Evolutionary conservation across 768 basidiomycete species (phyloP).

Genomic region (Psilocybe sp.): DNA sequence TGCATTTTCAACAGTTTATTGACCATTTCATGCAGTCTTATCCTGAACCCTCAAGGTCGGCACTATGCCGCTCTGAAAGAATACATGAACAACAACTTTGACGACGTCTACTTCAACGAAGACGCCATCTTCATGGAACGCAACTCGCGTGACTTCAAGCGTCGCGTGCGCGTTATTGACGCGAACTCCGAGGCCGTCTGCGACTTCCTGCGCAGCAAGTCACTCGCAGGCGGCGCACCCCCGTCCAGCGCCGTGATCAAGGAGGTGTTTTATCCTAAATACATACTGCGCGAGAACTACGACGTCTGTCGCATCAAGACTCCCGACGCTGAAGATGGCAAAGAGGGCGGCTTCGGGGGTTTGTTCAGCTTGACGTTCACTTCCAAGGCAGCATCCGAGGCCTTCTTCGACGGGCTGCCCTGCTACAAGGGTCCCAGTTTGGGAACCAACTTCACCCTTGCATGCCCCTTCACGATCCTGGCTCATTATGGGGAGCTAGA

Average conservation of each 20-base stretch:
- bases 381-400: slow-evolving; percentile 57
- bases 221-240: slow-evolving; percentile 35
- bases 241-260: slow-evolving; percentile 53
- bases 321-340: slow-evolving; percentile 30
- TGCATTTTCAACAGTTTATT: not conserved
- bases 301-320: slow-evolving; percentile 56
- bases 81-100: slow-evolving; percentile 56
- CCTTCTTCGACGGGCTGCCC: slow-evolving; percentile 82
- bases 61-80: slow-evolving; percentile 68
- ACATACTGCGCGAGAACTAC: slow-evolving; percentile 69
- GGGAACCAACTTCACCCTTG: slow-evolving; percentile 95
- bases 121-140: slow-evolving; percentile 97
- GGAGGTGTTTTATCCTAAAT: slow-evolving; percentile 90
- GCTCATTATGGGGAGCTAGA: slow-evolving; percentile 88
- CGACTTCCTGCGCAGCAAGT: slow-evolving; percentile 67
- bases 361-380: slow-evolving; percentile 88
- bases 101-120: slow-evolving; percentile 86
- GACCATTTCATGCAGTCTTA: slow-evolving; percentile 50
- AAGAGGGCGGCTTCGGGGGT: slow-evolving; percentile 71
- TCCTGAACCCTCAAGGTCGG: slow-evolving; percentile 76
- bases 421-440: slow-evolving; percentile 89
- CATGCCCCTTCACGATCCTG: slow-evolving; percentile 89
- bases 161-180: slow-evolving; percentile 75
- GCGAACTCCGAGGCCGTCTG: slow-evolving; percentile 80
- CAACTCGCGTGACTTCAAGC: slow-evolving; percentile 90